phyloP scores from a whole-genome alignment of 345 rosid species.

The Fremontodendron californicum region DNA sequence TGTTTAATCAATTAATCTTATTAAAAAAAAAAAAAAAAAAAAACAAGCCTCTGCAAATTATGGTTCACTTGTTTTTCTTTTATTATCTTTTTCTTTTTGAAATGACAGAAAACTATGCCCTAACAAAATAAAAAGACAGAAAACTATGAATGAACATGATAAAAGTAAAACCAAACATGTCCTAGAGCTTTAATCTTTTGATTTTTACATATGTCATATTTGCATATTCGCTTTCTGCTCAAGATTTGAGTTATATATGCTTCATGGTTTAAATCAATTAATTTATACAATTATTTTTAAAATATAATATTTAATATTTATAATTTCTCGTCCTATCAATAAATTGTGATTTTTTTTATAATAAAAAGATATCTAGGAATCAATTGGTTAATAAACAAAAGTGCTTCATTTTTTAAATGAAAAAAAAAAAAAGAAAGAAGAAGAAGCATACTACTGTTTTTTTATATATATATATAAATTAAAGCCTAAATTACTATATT shows the following conservation, averaged over 20 bases:
- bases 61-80: background rate
- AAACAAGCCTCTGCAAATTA: background rate
- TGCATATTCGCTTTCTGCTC: background rate
- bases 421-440: too few species aligned
- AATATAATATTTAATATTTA: too few species aligned
- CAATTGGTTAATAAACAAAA: background rate
- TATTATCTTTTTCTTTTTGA: background rate
- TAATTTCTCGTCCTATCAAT: too few species aligned
- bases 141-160: background rate
- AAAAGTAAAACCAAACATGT: background rate
- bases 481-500: too few species aligned
- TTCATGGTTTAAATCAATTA: too few species aligned
- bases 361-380: background rate
- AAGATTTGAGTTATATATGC: too few species aligned
- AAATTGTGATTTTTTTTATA: too few species aligned
- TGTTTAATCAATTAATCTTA: background rate
- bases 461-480: too few species aligned
- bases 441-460: too few species aligned
- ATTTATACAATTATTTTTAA: too few species aligned
- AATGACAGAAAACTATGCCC: background rate
- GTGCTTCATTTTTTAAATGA: background rate
- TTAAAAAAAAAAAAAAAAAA: background rate
- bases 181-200: background rate
- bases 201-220: background rate
- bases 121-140: background rate